A percentile compares a stretch with the other conserved stretches of the same genome.
phyloP scores from a whole-genome alignment of 371 early-diverging fungal species.

The Apophysomyces ossiformis region DNA sequence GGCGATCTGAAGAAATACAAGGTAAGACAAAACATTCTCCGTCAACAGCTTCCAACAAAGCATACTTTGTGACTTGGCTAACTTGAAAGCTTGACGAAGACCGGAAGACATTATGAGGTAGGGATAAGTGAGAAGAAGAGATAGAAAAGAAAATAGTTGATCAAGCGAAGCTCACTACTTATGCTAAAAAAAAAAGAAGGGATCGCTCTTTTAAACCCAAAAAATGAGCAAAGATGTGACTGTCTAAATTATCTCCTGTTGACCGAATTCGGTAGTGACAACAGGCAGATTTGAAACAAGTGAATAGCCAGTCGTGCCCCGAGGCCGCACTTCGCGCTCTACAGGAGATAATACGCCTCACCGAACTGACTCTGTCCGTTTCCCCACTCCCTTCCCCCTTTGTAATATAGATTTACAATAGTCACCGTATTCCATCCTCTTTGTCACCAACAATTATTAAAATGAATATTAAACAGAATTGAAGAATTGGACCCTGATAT shows the following conservation, averaged over 20 bases:
- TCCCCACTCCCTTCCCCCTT: too few relatives aligned
- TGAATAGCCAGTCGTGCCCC: too few relatives aligned
- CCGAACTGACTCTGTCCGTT: too few relatives aligned
- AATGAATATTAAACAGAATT: too few relatives aligned
- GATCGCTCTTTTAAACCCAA: slow-evolving; percentile 2
- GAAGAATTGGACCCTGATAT: too few relatives aligned
- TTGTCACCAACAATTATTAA: too few relatives aligned
- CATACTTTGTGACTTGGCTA: slow-evolving; percentile 51
- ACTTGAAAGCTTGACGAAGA: slow-evolving; percentile 47
- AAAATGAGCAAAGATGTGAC: slow-evolving; percentile 11
- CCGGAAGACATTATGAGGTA: slow-evolving; percentile 44
- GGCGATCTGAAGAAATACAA: slow-evolving; percentile 56
- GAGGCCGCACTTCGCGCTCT: too few relatives aligned
- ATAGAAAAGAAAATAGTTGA: background rate
- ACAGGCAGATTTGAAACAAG: slow-evolving; percentile 67
- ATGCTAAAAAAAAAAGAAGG: background rate
- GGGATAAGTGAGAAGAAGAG: slow-evolving; percentile 6
- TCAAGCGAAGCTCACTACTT: background rate
- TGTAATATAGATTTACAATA: too few relatives aligned
- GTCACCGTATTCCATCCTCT: too few relatives aligned
- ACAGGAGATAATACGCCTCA: too few relatives aligned
- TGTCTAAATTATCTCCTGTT: slow-evolving; percentile 72
- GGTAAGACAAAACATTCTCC: background rate
- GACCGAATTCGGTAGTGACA: slow-evolving; percentile 96
- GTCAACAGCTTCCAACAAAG: background rate